Evolutionary conservation across 768 basidiomycete genomes (phyloP), one percentile per base, ranked within the genome.

Genomic region (Lyophyllum semitale): DNA sequence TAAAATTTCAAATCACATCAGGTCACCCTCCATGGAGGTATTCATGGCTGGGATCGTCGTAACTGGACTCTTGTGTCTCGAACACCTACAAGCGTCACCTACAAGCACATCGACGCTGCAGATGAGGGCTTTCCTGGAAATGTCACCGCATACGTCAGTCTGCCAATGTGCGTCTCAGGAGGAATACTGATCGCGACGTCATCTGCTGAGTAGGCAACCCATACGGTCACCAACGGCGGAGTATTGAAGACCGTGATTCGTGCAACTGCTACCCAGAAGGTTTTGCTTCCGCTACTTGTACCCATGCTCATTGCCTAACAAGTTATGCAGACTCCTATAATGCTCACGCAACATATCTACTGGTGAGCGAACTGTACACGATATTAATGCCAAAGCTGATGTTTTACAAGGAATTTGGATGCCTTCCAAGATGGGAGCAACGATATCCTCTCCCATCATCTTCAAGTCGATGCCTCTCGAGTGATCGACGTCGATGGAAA

Each of bases 341-440:
- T 84, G 82, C 63, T 82, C 26, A 82, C 81, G 0, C 79, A 80
- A 53, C 82, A 84, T 57, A 71, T 78, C 29, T 84, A 83, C 62
- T 81, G 79, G 81, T 78, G 40, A 17, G 66, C 42, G n/a, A 48
- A 9, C 37, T n/a, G n/a, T n/a, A n/a, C n/a, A n/a, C n/a, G n/a
- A n/a, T n/a, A n/a, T n/a, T n/a, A n/a, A n/a, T n/a, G n/a, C n/a
- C n/a, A n/a, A n/a, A n/a, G n/a, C n/a, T n/a, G n/a, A n/a, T n/a
- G n/a, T n/a, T n/a, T n/a, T n/a, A n/a, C n/a, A n/a, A 79, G 78
- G 77, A 83, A 83, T 58, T 68, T 83, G 13, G 79, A 83, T 56
- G 80, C 78, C 2, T 83, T 79, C 67, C 74, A 80, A 62, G 69
- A 76, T 26, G 74, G 71, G 29, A 66, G 56, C 37, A 61, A 72